Evolutionary conservation across 2,329 filamentous ascomycete species (phyloP), one percentile per base, ranked within the genome.

Genomic region (Claviceps spartinae): DNA sequence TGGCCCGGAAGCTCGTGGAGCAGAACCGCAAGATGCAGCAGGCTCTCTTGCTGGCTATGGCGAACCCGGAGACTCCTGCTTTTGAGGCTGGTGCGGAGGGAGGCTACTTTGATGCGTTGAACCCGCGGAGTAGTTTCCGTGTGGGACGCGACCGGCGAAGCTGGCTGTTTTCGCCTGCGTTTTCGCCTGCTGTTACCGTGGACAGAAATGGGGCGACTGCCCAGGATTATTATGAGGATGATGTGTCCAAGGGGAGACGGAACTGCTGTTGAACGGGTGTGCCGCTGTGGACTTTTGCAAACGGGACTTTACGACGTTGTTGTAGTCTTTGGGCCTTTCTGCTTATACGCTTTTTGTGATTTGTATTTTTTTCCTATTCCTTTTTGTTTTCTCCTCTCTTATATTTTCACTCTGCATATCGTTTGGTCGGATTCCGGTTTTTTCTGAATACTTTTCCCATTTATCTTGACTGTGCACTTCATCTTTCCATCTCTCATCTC

Each of bases 21-120:
- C 77, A 81, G 70, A 80, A 81, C 63, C 75, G 77, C 59, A 79
- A 78, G 69, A 77, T 81, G 64, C 77, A 80, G 65, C 76, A 78
- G 58, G 78, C 76, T 9, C 67, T 81, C 51, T 62, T 78, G 2
- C 71, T 74, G n/a, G 78, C 78, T 16, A 76, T 74, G 1, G 73
- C 75, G 4, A 69, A 72, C 0, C 74, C 75, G 0, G 74, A 74
- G 4, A 72, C 69, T 1, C 74, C 74, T 3, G 72, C 72, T 13
- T 71, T 67, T 59, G 70, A 74, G 52, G 54, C 64, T n/a, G 67
- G 67, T 44, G 67, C 66, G 61, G 72, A 73, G 47, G 72, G 69
- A 14, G 63, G 67, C 11, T 80, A 80, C 59, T 79, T 79, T 58
- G 77, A 79, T 47, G 71, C 67, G 45, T 63, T 62, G 24, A 73